Conservation (phyloP, 768 basidiomycete genomes). For the Mycena pura region DNA sequence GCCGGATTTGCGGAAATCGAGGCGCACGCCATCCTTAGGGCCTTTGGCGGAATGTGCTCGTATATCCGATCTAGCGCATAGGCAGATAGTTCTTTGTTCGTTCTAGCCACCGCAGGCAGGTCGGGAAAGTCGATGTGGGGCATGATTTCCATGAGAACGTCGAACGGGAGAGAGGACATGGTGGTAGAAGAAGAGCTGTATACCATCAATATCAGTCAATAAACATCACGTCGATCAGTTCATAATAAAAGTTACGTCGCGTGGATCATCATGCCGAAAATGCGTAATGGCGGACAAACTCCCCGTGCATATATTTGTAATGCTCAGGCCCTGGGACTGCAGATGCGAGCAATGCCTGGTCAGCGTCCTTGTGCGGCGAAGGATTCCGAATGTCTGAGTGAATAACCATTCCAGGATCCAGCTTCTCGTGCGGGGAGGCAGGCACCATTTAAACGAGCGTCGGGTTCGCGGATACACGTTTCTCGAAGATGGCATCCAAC, state of each 20-base stretch:
- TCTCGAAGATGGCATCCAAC: slow-evolving; percentile 23
- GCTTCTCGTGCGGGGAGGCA: slow-evolving; percentile 30
- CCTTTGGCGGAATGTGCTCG: neutral
- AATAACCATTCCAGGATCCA: slow-evolving; percentile 27
- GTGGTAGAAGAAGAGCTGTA: neutral
- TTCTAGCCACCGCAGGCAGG: slow-evolving; percentile 8
- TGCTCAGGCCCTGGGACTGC: no score
- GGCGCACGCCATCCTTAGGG: slow-evolving; percentile 7
- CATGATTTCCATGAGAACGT: slow-evolving; percentile 22
- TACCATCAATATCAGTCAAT: no score
- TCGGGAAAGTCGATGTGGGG: slow-evolving; percentile 1
- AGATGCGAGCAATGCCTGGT: slow-evolving; percentile 4
- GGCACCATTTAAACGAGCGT: slow-evolving; percentile 24
- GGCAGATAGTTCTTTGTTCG: slow-evolving; percentile 13
- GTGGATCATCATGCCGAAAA: no score
- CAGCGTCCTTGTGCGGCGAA: slow-evolving; percentile 29
- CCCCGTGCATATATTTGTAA: no score
- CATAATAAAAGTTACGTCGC: no score
- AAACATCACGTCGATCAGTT: no score
- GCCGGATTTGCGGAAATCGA: slow-evolving; percentile 6
- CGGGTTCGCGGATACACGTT: slow-evolving; percentile 24
- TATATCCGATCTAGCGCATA: slow-evolving; percentile 15
- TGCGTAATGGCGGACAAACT: no score
- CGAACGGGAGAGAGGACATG: slow-evolving; percentile 20
- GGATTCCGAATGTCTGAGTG: slow-evolving; percentile 18